Evolutionary conservation across 352 stramenopile species (phyloP).

Genomic region (Phytophthora lateralis): DNA sequence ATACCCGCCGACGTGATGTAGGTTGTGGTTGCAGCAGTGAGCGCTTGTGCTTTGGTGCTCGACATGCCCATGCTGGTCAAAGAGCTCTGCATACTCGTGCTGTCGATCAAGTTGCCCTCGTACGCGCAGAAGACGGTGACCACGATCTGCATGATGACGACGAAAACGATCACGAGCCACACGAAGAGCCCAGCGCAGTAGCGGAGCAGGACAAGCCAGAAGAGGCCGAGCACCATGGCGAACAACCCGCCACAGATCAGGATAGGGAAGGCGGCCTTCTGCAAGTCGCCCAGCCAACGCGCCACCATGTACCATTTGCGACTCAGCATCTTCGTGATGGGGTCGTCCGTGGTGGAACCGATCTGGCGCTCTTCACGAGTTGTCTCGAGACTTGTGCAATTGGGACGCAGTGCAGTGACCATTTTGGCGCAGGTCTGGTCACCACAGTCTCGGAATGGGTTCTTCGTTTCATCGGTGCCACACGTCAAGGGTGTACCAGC

Average conservation of each 20-base stretch:
- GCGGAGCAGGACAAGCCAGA: slow-evolving; percentile 78
- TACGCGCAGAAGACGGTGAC: slow-evolving; percentile 83
- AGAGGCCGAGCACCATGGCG: slow-evolving; percentile 66
- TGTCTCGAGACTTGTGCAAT: slow-evolving; percentile 63
- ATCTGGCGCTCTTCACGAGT: slow-evolving; percentile 49
- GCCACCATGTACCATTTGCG: slow-evolving; percentile 73
- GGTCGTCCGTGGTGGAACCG: slow-evolving; percentile 46
- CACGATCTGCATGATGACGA: slow-evolving; percentile 66
- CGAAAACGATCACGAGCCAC: slow-evolving; percentile 75
- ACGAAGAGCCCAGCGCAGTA: slow-evolving; percentile 83
- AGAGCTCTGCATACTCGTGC: slow-evolving; percentile 46
- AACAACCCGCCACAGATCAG: slow-evolving; percentile 76
- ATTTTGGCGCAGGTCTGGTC: slow-evolving; percentile 52
- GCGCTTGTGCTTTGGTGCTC: slow-evolving; percentile 29
- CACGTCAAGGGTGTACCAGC: slow-evolving; percentile 38
- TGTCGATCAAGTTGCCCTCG: slow-evolving; percentile 67
- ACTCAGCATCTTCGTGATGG: slow-evolving; percentile 63
- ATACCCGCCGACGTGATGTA: slow-evolving; percentile 66
- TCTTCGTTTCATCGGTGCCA: slow-evolving; percentile 43
- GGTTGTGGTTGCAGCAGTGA: slow-evolving; percentile 49
- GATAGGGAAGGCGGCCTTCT: slow-evolving; percentile 80
- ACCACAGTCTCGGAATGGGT: slow-evolving; percentile 61
- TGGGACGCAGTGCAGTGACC: slow-evolving; percentile 41
- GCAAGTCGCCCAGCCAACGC: slow-evolving; percentile 76
- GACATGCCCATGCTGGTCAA: slow-evolving; percentile 63